Base-by-base conservation (phyloP, 495 filamentous ascomycete species). In the Pseudomonodictys pantanalensis region DNA sequence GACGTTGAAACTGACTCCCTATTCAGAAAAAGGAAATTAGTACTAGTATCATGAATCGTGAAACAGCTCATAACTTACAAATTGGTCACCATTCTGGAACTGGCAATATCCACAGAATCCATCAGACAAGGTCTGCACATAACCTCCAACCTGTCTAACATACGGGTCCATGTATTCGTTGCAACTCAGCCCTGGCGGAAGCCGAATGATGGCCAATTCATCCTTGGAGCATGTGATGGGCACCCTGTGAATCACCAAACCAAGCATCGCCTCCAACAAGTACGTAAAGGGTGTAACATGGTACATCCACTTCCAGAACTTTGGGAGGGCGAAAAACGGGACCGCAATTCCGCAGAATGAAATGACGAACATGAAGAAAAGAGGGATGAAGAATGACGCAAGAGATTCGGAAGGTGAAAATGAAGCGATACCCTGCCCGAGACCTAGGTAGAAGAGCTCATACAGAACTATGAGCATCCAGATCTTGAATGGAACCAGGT, bases 231-330 rank as follows among this genome's bases (percentile, higher is more conserved):
- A 64, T 3, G 39, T 51, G 12, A 67, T 44, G 24, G 72, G 55
- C 20, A 72, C 69, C 28, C 73, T 72, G 69, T 70, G 78, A 26
- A 73, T 66, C 0, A 77, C 70, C 28, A 76, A 72, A 18, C 70
- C 75, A 10, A 80, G 61, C 2, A 80, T 69, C 2, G 76, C 73
- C 17, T 78, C 78, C 30, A 81, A 76, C 5, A 82, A 74, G 64
- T 81, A 82, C 52, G 73, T 90, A 3, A 77, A 78, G 0, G 79
- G 85, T 72, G 88, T 88, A 51, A 87, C 71, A 66, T 82, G 90
- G 75, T 91, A 92, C 64, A 88, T 77, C 85, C 85, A 91, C 72
- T 81, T 79, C 87, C 87, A 92, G 73, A 91, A 89, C 32, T 82
- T 80, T n/a, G 78, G 74, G 29, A 89, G 70, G 60, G 81, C 75